phyloP scores from a whole-genome alignment of 805 yeast genomes.

The Saccharomycopsis sp. region DNA sequence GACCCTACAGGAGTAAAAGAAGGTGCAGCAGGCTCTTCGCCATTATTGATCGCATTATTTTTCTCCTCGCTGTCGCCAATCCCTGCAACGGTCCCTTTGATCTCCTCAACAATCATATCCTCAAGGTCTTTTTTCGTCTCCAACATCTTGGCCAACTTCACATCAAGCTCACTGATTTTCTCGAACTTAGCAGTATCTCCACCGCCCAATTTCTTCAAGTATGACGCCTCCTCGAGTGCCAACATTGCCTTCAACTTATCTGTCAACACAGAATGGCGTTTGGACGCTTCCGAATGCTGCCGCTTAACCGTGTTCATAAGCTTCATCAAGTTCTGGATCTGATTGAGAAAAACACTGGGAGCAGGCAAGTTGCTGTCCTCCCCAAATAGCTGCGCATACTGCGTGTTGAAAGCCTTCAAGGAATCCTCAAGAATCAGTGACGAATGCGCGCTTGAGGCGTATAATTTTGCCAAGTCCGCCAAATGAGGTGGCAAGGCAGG shows the following conservation, averaged over 20 bases:
- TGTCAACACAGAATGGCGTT: background rate
- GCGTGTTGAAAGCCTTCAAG: constrained; percentile 23
- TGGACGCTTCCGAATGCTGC: background rate
- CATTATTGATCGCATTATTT: background rate
- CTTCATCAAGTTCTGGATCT: constrained; percentile 22
- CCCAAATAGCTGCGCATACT: constrained; percentile 25
- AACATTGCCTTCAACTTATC: constrained; percentile 12
- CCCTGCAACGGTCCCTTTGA: background rate
- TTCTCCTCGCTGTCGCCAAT: background rate
- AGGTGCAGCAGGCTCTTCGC: constrained; percentile 1
- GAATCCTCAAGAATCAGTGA: background rate
- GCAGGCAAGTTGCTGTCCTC: constrained; percentile 28
- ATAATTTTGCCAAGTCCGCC: background rate
- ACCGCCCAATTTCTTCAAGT: background rate
- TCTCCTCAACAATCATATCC: constrained; percentile 15
- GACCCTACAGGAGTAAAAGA: constrained; percentile 6
- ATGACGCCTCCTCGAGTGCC: background rate
- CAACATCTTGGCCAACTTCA: constrained; percentile 26
- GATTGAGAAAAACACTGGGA: constrained; percentile 27
- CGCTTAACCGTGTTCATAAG: constrained; percentile 10
- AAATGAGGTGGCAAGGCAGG: background rate
- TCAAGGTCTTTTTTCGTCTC: constrained; percentile 28
- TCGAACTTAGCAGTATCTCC: constrained; percentile 9
- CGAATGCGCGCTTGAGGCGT: background rate
- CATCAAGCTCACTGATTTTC: constrained; percentile 24